Evolutionary conservation across 371 early-diverging fungal species (phyloP), one percentile per base, ranked within the genome.

Genomic region (Blastocladiella emersonii): DNA sequence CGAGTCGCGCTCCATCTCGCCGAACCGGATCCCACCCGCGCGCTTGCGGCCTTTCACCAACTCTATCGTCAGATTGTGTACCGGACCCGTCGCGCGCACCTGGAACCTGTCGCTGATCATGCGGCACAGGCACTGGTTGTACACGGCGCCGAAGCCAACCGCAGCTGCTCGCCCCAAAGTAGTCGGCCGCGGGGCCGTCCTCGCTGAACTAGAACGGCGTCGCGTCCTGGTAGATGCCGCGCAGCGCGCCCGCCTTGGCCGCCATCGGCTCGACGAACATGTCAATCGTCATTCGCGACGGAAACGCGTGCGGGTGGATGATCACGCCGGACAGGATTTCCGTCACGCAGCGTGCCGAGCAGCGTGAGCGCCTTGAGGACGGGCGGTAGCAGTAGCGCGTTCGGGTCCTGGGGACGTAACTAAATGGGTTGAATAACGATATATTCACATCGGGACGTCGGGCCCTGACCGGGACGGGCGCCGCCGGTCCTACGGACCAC

Each of bases 41-140:
- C 92, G 84, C 77, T 95, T 98, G 72, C 99, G 88, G 63, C 99
- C 99, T 84, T 98, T 97, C 71, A 99, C 85, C 53, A 99, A 99
- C 79, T 99, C 99, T 80, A 86, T 87, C 34, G 99, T 99, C 57
- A 98, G 80, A 65, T 90, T 86, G 70, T 98, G 89, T 49, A 99
- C 90, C 43, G 98, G 94, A 55, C 99, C 99, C 5, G 90, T 92
- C 4, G 98, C 93, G 66, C 99, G 91, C 53, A 99, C 99, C 80
- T 99, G 99, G 85, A 89, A 99, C 81, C 99, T 99, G 77, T 99
- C 99, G 63, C 86, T 86, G 4, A 99, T 99, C 99, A 99, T 99
- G 85, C 99, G 99, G 68, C 99, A 85, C 65, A 99, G 85, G 75
- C 99, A 92, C 76, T 99, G 99, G 76, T 99, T 99, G 79, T 95